These are phyloP conservation scores for Dictyostelium discoideum DNA, from an alignment of 78 protist genomes.

Conservation along the genomic window DNA sequence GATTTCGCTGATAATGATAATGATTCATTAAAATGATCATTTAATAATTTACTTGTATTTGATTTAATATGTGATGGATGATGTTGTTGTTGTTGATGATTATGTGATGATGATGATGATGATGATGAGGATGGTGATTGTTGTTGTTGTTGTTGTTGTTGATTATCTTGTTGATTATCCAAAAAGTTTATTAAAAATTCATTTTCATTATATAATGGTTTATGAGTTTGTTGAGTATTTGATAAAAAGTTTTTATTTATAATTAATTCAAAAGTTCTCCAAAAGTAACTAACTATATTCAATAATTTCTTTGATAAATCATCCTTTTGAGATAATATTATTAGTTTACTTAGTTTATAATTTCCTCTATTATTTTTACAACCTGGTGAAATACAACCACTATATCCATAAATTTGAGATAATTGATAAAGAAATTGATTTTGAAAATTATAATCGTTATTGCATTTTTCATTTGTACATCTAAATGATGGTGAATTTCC, in stretches of 20 bases:
- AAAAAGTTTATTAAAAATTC: background rate
- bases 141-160: background rate
- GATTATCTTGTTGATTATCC: background rate
- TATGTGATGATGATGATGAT: background rate
- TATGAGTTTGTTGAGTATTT: conserved; percentile 1
- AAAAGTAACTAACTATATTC: conserved; percentile 62
- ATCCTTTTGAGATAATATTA: conserved; percentile 35
- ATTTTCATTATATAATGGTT: background rate
- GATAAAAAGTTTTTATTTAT: conserved; percentile 12
- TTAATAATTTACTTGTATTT: conserved; percentile 1
- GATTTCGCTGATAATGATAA: background rate
- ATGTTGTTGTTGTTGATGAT: background rate
- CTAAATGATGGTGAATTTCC: conserved; percentile 11
- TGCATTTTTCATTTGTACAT: conserved; percentile 56
- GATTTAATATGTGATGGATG: background rate
- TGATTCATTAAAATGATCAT: conserved; percentile 22
- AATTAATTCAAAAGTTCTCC: conserved; percentile 68
- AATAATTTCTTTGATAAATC: conserved; percentile 29
- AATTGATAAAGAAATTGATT: conserved; percentile 66
- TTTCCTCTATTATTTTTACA: conserved; percentile 35
- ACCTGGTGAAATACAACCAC: conserved; percentile 45
- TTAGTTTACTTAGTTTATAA: conserved; percentile 5
- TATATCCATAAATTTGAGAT: conserved; percentile 62
- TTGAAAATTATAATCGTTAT: conserved; percentile 14
- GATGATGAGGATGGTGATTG: background rate